These are phyloP conservation scores for Bauhinia variegata DNA, from an alignment of 306 rosid genomes.

Conservation along the genomic window DNA sequence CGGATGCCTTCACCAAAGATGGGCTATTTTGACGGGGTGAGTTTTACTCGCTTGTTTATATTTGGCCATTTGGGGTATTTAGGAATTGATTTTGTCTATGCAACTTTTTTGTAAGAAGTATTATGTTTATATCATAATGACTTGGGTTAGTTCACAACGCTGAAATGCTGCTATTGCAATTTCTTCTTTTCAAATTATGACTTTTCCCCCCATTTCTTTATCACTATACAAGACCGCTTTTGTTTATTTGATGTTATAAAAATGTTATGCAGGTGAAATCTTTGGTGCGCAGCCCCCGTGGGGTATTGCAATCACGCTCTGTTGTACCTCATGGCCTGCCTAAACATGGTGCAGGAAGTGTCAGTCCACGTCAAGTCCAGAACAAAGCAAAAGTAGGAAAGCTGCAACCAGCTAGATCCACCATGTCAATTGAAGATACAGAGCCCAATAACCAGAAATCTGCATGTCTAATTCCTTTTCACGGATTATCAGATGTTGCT, in stretches of 20 bases:
- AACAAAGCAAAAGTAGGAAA: constrained; percentile 58
- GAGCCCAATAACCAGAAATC: constrained; percentile 42
- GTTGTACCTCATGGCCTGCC: constrained; percentile 54
- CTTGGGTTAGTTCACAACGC: constrained; percentile 12
- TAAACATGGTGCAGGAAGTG: constrained; percentile 48
- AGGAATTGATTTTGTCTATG: constrained; percentile 24
- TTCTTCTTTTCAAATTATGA: constrained; percentile 9
- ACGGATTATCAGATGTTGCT: constrained; percentile 42
- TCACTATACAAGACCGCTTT: constrained; percentile 3
- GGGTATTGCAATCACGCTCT: constrained; percentile 53
- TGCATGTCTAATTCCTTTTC: constrained; percentile 39
- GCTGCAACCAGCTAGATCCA: constrained; percentile 53
- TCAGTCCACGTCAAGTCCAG: constrained; percentile 50
- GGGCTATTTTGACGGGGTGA: constrained; percentile 97
- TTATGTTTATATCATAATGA: constrained; percentile 5
- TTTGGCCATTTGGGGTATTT: constrained; percentile 18
- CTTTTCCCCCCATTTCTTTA: neutral
- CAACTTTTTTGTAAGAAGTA: constrained; percentile 18
- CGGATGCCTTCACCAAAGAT: constrained; percentile 89
- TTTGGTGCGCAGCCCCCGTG: constrained; percentile 58
- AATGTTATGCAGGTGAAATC: constrained; percentile 60
- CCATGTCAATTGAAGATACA: constrained; percentile 27
- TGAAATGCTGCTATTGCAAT: constrained; percentile 30
- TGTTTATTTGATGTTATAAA: constrained; percentile 27
- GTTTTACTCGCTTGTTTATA: constrained; percentile 37